Base-by-base conservation (phyloP, 2,329 filamentous ascomycete genomes). In the Beauveria brongniartii region DNA sequence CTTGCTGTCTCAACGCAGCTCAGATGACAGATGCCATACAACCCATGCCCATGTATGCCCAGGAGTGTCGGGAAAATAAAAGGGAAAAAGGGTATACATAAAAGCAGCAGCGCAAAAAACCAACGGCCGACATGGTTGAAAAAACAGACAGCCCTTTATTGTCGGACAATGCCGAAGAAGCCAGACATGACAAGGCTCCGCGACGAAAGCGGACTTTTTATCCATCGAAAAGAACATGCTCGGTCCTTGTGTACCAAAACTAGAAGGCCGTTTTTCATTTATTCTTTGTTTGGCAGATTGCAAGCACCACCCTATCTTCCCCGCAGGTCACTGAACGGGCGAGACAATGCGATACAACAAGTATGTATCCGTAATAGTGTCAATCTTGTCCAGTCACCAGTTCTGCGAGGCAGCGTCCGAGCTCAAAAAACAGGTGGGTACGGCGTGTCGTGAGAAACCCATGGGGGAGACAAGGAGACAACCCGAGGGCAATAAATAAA, bases 341-440 rank as follows among this genome's bases (percentile, higher is more conserved):
- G 46, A 43, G 55, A 51, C 46, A 58, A 30, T 40, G 8, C 44
- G 34, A 58, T 58, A 51, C 54, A 48, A 37, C 18, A 22, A 37
- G 30, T 34, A 34, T 34, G 30, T 12, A 34, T 28, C 26, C 7
- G 26, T 8, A 28, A 10, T 34, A 30, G 30, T 34, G 30, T 5
- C 3, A 9, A 30, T 30, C 8, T 30, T 30, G 28, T 3, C 9
- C 28, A 30, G 28, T 34, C 4, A 12, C 30, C 30, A 34, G 30
- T 22, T 22, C 4, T 34, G 9, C 30, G 14, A 40, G 54, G n/a
- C 20, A 48, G 44, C 18, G 55, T 58, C 55, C 55, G 55, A 58
- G 55, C 55, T 26, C 55, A 50, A 16, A 47, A 50, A 26, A 51
- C n/a, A 9, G 20, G 55, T 48, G 55, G 55, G 24, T 58, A 51